Percentiles rank a stretch among this genome's conserved stretches.
Conservation (phyloP, 2,329 filamentous ascomycete species). For the Penicillium aurantiogriseum region DNA sequence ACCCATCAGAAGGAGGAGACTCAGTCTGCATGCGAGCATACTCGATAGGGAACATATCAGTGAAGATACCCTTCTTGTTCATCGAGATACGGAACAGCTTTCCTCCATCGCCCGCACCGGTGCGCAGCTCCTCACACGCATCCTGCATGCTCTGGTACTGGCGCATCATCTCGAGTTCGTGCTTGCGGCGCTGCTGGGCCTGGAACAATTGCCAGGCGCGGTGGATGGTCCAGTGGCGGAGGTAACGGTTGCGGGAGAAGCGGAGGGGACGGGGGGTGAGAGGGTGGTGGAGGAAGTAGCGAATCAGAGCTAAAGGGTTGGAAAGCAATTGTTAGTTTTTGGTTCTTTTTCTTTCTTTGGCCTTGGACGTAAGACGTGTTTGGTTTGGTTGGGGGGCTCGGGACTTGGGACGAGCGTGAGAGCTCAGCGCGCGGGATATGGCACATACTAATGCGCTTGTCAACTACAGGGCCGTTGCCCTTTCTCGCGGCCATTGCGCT, state of each 20-base stretch:
- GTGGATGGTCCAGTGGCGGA: conserved; percentile 99
- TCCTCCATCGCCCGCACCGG: conserved; percentile 50
- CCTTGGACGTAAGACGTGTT: conserved; percentile 4
- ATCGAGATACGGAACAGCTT: conserved; percentile 82
- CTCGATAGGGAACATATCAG: conserved; percentile 79
- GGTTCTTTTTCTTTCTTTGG: conserved; percentile 11
- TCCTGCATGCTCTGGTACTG: conserved; percentile 78
- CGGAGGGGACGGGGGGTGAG: conserved; percentile 73
- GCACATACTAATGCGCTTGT: conserved; percentile 48
- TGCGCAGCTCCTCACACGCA: conserved; percentile 79
- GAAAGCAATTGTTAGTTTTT: conserved; percentile 16
- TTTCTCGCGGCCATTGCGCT: conserved; percentile 42
- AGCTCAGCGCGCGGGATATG: background rate
- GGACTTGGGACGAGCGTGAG: background rate
- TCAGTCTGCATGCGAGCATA: conserved; percentile 75
- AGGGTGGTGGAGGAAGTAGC: conserved; percentile 69
- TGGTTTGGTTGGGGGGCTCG: background rate
- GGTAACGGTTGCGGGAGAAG: conserved; percentile 79
- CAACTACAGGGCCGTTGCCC: conserved; percentile 28
- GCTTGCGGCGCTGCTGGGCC: conserved; percentile 62
- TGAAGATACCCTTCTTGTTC: conserved; percentile 83
- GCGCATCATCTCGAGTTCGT: conserved; percentile 70
- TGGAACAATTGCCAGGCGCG: conserved; percentile 86
- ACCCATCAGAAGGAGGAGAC: conserved; percentile 72
- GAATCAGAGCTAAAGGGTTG: conserved; percentile 56